Conservation (phyloP, 2,329 filamentous ascomycete species). For the Aspergillus pseudonomiae region DNA sequence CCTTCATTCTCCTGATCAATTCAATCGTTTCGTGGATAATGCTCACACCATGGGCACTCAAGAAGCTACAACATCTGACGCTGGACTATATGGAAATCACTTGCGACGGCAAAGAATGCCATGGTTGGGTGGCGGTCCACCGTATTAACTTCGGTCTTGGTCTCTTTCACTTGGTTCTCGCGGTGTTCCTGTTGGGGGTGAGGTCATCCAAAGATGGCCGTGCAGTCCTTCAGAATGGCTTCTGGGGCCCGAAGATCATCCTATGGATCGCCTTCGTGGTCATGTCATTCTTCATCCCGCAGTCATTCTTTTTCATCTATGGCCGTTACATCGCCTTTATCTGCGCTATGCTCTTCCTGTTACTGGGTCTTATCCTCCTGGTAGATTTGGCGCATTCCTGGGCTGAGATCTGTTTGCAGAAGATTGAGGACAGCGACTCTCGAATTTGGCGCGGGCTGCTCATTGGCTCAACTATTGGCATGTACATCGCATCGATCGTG, state of each 20-base stretch:
- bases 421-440: slow-evolving; percentile 90
- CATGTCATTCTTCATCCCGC: slow-evolving; percentile 92
- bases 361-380: slow-evolving; percentile 87
- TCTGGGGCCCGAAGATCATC: slow-evolving; percentile 95
- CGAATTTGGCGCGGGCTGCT: slow-evolving; percentile 81
- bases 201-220: slow-evolving; percentile 83
- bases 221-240: slow-evolving; percentile 93
- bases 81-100: slow-evolving; percentile 95
- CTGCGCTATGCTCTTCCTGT: slow-evolving; percentile 88
- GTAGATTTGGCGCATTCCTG: slow-evolving; percentile 96
- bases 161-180: slow-evolving; percentile 87
- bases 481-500: slow-evolving; percentile 87
- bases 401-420: slow-evolving; percentile 92
- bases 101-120: slow-evolving; percentile 86
- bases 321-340: slow-evolving; percentile 90
- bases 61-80: slow-evolving; percentile 88
- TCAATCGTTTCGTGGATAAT: slow-evolving; percentile 98
- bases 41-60: slow-evolving; percentile 97
- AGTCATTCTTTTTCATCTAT: slow-evolving; percentile 92
- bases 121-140: slow-evolving; percentile 95
- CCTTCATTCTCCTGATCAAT: slow-evolving; percentile 91
- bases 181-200: slow-evolving; percentile 82
- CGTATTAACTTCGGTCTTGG: slow-evolving; percentile 97
- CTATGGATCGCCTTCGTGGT: slow-evolving; percentile 86
- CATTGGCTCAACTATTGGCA: slow-evolving; percentile 87